Evolutionary conservation across 306 rosid genomes (phyloP), one percentile per base, ranked within the genome.

Genomic region (Fagus sylvatica): DNA sequence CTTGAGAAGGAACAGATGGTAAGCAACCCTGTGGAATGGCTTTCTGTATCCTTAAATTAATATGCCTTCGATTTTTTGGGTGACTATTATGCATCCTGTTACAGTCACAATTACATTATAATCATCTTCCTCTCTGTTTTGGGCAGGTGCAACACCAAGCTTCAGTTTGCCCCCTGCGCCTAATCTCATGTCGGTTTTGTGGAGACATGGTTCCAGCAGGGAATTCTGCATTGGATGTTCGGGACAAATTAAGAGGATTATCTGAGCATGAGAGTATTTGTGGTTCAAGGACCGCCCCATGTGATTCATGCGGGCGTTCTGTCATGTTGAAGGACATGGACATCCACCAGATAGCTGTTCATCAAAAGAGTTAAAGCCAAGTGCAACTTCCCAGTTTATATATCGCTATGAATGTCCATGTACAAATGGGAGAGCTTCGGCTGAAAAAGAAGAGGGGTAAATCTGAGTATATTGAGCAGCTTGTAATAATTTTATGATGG

Each of bases 131-230:
- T 71, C 56, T 37, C 22, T 75, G 7, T 15, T 60, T 60, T 34
- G 74, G 54, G 79, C 86, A 95, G 99, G 93, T 93, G 73, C 88
- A 87, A 77, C 99, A 95, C 87, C 98, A 93, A 82, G 79, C 90
- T 34, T 82, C 88, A 10, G 83, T 54, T 79, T 95, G 99, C 42
- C 97, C 96, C 11, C 72, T 95, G 79, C 92, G 99, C 17, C 87
- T 95, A 28, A 85, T 91, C 56, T 16, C 91, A 2, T 95, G 99
- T 81, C 88, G 88, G 73, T 95, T 95, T 67, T 95, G 99, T 40
- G 99, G 99, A 60, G 99, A 95, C 79, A 93, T 93, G 99, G 99
- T 95, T 84, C 97, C 83, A 81, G 99, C 98, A 1, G 99, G 99
- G 82, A 92, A 78, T 69, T 87, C 91, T 34, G 90, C 98, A 1